These are phyloP conservation scores for Ophiostoma perfectum DNA, from an alignment of 2,329 filamentous ascomycete genomes.

Conservation along the genomic window DNA sequence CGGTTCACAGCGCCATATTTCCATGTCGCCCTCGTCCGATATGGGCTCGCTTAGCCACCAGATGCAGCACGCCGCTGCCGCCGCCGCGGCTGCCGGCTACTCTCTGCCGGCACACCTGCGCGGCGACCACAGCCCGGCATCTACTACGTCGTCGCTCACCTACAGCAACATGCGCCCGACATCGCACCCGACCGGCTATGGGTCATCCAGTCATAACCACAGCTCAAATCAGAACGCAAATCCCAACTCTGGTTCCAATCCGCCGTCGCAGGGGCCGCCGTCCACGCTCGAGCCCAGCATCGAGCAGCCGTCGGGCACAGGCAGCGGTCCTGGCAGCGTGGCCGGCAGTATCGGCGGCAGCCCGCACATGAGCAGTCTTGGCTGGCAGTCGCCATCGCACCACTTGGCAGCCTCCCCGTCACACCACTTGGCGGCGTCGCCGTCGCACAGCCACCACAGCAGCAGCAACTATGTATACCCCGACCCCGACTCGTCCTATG, in stretches of 20 bases:
- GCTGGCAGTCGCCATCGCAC: constrained; percentile 83
- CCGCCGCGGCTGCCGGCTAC: constrained; percentile 38
- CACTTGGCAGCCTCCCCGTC: constrained; percentile 39
- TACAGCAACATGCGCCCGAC: constrained; percentile 63
- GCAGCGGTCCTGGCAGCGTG: constrained; percentile 47
- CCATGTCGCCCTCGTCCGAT: constrained; percentile 73
- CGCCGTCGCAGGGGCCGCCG: constrained; percentile 46
- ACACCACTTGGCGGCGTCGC: constrained; percentile 19
- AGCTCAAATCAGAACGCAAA: neutral
- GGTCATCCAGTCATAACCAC: constrained; percentile 41
- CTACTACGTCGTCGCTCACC: constrained; percentile 46
- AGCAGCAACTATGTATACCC: constrained; percentile 62
- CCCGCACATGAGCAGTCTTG: constrained; percentile 74
- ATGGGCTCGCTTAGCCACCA: constrained; percentile 64
- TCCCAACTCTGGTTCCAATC: neutral
- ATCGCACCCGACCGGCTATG: constrained; percentile 77
- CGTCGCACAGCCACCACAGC: constrained; percentile 19
- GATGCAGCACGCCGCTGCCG: constrained; percentile 39
- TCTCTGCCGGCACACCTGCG: constrained; percentile 74
- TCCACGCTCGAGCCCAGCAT: constrained; percentile 80
- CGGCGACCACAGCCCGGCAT: constrained; percentile 64
- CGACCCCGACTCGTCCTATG: constrained; percentile 67
- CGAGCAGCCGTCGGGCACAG: constrained; percentile 58
- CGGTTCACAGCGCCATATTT: constrained; percentile 51
- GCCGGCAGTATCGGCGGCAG: constrained; percentile 69